Evolutionary conservation across 2,329 filamentous ascomycete genomes (phyloP), one percentile per base, ranked within the genome.

Genomic region (Catunica adiposa): DNA sequence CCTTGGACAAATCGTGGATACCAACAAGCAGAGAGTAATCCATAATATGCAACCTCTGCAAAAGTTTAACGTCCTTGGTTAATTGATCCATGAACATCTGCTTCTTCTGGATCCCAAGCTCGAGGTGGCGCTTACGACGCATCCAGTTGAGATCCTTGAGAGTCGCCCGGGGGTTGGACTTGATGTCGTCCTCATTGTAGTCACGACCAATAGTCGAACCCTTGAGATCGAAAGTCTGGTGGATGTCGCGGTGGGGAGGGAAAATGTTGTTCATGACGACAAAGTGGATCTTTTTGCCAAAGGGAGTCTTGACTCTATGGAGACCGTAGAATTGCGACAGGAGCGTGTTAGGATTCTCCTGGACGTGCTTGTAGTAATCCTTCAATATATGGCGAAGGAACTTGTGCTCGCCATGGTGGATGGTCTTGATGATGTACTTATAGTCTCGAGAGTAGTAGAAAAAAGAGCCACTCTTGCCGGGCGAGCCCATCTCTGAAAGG

Each of bases 191-290:
- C 67, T 97, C 92, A 63, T 74, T 84, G 67, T 92, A 90, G 67
- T 97, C 88, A 65, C 92, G 80, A 14, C 92, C 92, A 61, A 97
- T 81, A 0, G 90, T 97, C 5, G 92, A 97, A 7, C 92, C 92
- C 70, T 98, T 98, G 62, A 98, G 69, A 67, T 98, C 92, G 65
- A 95, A 98, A 2, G 89, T 98, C 64, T 88, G 82, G 70, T 98
- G 92, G 59, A 98, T 97, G 67, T 98, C 92, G 62, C 90, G 81
- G 70, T 98, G 92, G 5, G 92, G 90, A 11, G 92, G 92, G 65
- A 98, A 98, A 15, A 98, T 78, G 68, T 98, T 98, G 74, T 98
- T 98, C 92, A 98, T 98, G 66, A 98, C 89, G 59, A 98, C 92
- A 63, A 98, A 98, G 69, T 98, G 92, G 56, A 97, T 96, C 72